Evolutionary conservation across 2,329 filamentous ascomycete genomes (phyloP), one percentile per base, ranked within the genome.

Genomic region (Alternaria brassicicola): DNA sequence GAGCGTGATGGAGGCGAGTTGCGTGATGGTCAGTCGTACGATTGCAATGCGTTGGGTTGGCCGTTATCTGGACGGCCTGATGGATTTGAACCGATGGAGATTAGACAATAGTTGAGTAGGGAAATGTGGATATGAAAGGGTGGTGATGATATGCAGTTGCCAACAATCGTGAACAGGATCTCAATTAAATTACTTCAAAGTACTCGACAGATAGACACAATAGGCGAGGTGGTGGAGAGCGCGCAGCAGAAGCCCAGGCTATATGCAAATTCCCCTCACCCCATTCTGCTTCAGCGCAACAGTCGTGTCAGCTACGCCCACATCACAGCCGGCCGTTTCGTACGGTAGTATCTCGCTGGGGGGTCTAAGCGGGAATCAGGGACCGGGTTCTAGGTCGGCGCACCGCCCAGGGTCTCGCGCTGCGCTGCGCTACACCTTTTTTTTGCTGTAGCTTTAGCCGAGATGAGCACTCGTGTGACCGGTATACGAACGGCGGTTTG

Each of bases 281-380:
- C 43, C 43, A 35, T 47, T 33, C 13, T 33, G 28, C 31, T 35
- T 47, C 43, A 47, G 43, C 30, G 43, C 30, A 35, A 30, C 43
- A 33, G 28, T 47, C 45, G 53, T 55, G 52, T 55, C 53, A 55
- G 53, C 53, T 52, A 51, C 53, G 53, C 30, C 53, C 53, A 55
- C 46, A 55, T 47, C 53, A 52, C 36, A 36, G 36, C 12, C 38
- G 30, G 38, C 47, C 53, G 53, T 55, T 55, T 55, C 53, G 53
- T 19, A 49, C 45, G 33, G 19, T 47, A 55, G 21, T 36, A 55
- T 49, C 43, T 47, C 19, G 43, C 43, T 30, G 43, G 52, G 52
- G 30, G 51, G 38, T 38, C 17, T 39, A 39, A 47, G 51, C 51
- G 51, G 41, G 41, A 48, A n/a, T 28, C 25, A 42, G 38, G 31